Evolutionary conservation across 2,329 filamentous ascomycete genomes (phyloP), one percentile per base, ranked within the genome.

Genomic region (Colletotrichum musae): DNA sequence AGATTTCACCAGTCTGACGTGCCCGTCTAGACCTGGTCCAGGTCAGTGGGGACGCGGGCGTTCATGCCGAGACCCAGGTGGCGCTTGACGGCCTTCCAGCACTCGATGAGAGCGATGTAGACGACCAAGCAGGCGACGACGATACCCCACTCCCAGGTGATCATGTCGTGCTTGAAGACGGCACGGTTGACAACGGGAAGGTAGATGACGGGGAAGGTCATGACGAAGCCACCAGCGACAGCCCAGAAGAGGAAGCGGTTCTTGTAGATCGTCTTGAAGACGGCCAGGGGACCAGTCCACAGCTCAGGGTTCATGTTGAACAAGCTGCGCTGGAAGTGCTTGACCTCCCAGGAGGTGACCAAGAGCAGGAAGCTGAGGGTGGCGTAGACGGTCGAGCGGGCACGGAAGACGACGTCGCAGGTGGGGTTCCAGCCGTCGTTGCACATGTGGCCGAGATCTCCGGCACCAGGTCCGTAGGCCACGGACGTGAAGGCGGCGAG

Each of bases 101-200:
- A 73, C 80, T 94, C 92, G 2, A 93, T 84, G 9, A 92, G 86
- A 0, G 79, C 79, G 57, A 93, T 82, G 78, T 93, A 94, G 9
- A 87, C 76, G 2, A 86, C 78, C 0, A 91, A 84, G 41, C 84
- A 87, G 18, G 88, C 84, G 53, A 87, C 82, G 0, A 94, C 91
- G 2, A 94, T 83, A 1, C 86, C 90, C 92, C 91, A 94, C 75
- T 94, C 91, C 90, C 91, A 93, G 2, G 82, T 85, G 64, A 94
- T 90, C 1, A 86, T 88, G 51, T 84, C 84, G 76, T 94, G 92
- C 79, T 92, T 91, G 81, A 93, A 93, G 2, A 93, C 91, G 3
- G 82, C 79, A 1, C 83, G 84, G 76, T 93, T 92, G 72, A 94
- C 83, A 26, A 87, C 85, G 0, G 92, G 92, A 45, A 93, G 87